Base-by-base conservation (phyloP, 1,284 basidiomycete species). In the Grifola frondosa region DNA sequence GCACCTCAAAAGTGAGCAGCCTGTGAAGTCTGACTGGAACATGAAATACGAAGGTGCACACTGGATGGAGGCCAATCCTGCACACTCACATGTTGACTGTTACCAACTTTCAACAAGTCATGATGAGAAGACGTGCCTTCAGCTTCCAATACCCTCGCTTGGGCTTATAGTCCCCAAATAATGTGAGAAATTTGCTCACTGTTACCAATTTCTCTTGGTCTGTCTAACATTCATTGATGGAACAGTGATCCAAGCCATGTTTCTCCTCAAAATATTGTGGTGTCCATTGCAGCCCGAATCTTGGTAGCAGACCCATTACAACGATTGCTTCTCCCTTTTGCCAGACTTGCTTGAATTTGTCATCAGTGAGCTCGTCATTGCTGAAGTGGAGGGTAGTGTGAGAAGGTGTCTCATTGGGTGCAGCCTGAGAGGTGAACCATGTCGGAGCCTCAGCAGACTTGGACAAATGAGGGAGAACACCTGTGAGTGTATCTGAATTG, bases 21-120 rank as follows among this genome's bases (percentile, higher is more conserved):
- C n/a, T n/a, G n/a, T n/a, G n/a, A n/a, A n/a, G n/a, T n/a, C n/a
- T n/a, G n/a, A n/a, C n/a, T n/a, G n/a, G n/a, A n/a, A n/a, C n/a
- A n/a, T n/a, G n/a, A n/a, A n/a, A n/a, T n/a, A n/a, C n/a, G n/a
- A n/a, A n/a, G n/a, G n/a, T n/a, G n/a, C n/a, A n/a, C n/a, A n/a
- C n/a, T n/a, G 8, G 16, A 28, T 11, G 43, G 37, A 6, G 43
- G 43, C 43, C 43, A 45, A 23, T 45, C 43, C 43, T 45, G 28
- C 9, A 24, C 8, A 5, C 6, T 6, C 12, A 12, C 5, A 16
- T n/a, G n/a, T n/a, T n/a, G n/a, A n/a, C n/a, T n/a, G 6, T 13
- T 11, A 22, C 13, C 26, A 16, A 5, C 11, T 15, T n/a, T n/a
- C n/a, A n/a, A n/a, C n/a, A 4, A 6, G 12, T 30, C 8, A 19